Base-by-base conservation (phyloP, 805 yeast species). In the Metschnikowia hibisci region DNA sequence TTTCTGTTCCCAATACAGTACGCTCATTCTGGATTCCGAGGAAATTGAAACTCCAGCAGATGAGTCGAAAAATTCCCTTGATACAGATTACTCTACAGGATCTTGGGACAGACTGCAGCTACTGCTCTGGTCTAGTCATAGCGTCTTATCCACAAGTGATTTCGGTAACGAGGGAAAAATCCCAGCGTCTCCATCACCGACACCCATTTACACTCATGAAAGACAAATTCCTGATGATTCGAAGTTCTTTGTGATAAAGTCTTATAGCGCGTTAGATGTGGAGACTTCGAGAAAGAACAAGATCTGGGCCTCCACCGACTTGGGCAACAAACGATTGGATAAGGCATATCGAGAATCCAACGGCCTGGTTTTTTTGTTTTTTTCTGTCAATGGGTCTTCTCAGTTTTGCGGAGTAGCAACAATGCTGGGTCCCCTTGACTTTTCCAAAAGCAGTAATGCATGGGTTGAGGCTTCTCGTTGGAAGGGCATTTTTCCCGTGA, bases 301-400 rank as follows among this genome's bases (percentile, higher is more conserved):
- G 9, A 67, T 78, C 18, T 80, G 86, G 85, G 70, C 83, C 0
- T 78, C 84, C 1, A 80, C 84, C 0, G 75, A 69, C 25, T 61
- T 72, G 40, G 85, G 84, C 0, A 80, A 79, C 50, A 71, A 67
- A 45, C 61, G 82, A 39, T 61, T 80, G 34, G 65, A 73, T 34
- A 66, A 61, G 42, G 78, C 81, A 0, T 79, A 48, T 44, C 49
- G 51, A 4, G 61, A 58, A 15, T 13, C 55, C 2, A 11, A 15
- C 6, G 63, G 61, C 1, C 67, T 69, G 39, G 57, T 81, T 0
- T 75, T 66, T 48, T 58, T 81, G 20, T 72, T 80, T 50, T 80
- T 78, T 52, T 78, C 80, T 51, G 83, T 79, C 1, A 80, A 80
- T 6, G 57, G 51, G 29, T 67, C 73, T 59, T 55, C 77, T 68